Base-by-base conservation (phyloP, 306 rosid genomes). In the Prunus armeniaca region DNA sequence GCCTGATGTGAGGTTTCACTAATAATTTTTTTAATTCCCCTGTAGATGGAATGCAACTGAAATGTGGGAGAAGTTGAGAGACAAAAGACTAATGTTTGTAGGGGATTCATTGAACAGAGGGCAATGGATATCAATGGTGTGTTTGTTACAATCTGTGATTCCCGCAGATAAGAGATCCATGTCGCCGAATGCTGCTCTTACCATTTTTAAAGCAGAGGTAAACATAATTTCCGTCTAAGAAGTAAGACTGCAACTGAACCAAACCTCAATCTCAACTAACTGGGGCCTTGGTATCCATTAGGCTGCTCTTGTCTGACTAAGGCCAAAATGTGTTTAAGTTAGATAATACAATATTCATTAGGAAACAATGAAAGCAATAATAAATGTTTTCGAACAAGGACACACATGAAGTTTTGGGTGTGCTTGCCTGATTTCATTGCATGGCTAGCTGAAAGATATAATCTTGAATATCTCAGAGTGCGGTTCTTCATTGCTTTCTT, bases 21-120 rank as follows among this genome's bases (percentile, higher is more conserved):
- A 51, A 82, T 78, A 65, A 49, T 65, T 73, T 25, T 12, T 72
- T 65, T 18, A 50, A 76, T 67, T 27, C 67, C 38, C 18, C 2
- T 61, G 28, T 85, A 95, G 99, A 80, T 87, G 97, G 97, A 77
- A 83, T 76, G 90, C 81, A 62, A 85, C 62, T 32, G 91, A 90
- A 80, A 88, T 95, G 87, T 95, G 99, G 99, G 97, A 95, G 92
- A 92, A 88, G 82, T 84, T 95, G 84, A 90, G 97, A 84, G 80
- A 76, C 63, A 95, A 92, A 86, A 87, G 99, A 82, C 81, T 95
- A 76, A 95, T 95, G 99, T 95, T 95, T 87, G 99, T 92, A 9
- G 99, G 99, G 74, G 99, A 95, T 88, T 95, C 98, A 28, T 85
- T 95, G 63, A 95, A 95, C 67, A 82, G 99, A 87, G 99, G 99